Evolutionary conservation across 2,329 filamentous ascomycete species (phyloP), one percentile per base, ranked within the genome.

Genomic region (Didymella pinodella): DNA sequence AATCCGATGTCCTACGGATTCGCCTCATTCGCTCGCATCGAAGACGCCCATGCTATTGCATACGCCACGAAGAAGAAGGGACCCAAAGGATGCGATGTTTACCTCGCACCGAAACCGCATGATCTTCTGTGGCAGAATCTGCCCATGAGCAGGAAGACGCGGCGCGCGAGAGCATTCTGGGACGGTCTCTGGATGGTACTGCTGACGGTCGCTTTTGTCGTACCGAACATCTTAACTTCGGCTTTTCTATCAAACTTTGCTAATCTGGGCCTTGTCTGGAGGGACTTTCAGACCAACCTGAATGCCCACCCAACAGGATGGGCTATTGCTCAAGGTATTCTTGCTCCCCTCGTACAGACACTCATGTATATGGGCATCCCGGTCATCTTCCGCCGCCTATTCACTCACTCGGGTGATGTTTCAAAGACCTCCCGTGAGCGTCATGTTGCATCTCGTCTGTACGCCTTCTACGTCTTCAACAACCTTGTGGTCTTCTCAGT

Each of bases 401-500:
- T 92, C 22, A 90, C 92, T 55, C 87, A 87, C 65, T 90, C 91
- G 7, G 95, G 95, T 63, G 94, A 97, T 75, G 86, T 91, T 63
- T 96, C 92, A 34, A 98, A 97, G 79, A 96, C 92, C 0, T 91
- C 92, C 28, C 87, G 95, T 52, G 95, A 99, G 75, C 86, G 92
- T 20, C 94, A 98, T 76, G 95, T 98, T 51, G 84, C 94, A 57
- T 88, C 87, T 62, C 96, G 96, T 75, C 84, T 99, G 1, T 99
- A 96, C 78, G 86, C 90, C n/a, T 99, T 99, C 81, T 98, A 98
- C 78, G 86, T 97, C 51, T 93, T 99, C 83, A 98, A 99, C 84
- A 97, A 98, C 75, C 79, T 98, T 54, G 81, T 98, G 63, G 88
- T 98, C 50, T 97, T 98, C 77, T 97, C 93, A 4, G 81, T 97